Evolutionary conservation across 1,284 basidiomycete species (phyloP), one percentile per base, ranked within the genome.

Genomic region (Fomitiporia mediterranea): DNA sequence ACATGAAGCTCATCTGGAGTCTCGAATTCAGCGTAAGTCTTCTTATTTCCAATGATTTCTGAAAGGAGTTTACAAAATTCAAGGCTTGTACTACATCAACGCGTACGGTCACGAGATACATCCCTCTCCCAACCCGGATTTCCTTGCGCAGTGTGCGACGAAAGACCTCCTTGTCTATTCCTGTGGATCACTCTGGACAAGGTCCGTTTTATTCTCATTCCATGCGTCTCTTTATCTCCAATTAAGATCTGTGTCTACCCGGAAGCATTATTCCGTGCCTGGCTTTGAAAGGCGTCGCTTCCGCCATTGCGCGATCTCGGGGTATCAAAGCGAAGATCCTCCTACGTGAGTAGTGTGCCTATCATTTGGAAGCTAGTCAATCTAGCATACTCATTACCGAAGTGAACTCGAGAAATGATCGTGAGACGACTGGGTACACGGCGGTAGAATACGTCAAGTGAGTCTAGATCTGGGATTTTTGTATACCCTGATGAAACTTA

Each of bases 141-240:
- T 89, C 66, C 67, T 97, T 25, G 70, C 81, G 4, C 81, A 82
- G 35, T 72, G 98, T 2, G 69, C 72, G 1, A 71, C 78, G n/a
- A 81, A 81, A 55, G 81, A 88, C 61, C 77, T 89, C 1, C 72
- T 98, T 30, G 83, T 98, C 3, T 97, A 96, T 69, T 94, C 91
- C 1, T 95, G 92, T 68, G 94, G 93, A 1, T 95, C 92, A 0
- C 72, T 97, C 2, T 98, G 91, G 91, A 97, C 94, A 25, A 93
- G 88, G 89, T 85, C 55, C 52, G 69, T 25, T 9, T 17, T 9
- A 30, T 15, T 56, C 46, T 37, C 17, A 23, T 19, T 9, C 40
- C 40, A 19, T 27, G 7, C 57, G 49, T 35, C 7, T 51, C 43
- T 9, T 27, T 56, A 21, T 55, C 30, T 30, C 30, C 48, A 39